Base-by-base conservation (phyloP, 257 asterid species). In the Solanum habrochaites region DNA sequence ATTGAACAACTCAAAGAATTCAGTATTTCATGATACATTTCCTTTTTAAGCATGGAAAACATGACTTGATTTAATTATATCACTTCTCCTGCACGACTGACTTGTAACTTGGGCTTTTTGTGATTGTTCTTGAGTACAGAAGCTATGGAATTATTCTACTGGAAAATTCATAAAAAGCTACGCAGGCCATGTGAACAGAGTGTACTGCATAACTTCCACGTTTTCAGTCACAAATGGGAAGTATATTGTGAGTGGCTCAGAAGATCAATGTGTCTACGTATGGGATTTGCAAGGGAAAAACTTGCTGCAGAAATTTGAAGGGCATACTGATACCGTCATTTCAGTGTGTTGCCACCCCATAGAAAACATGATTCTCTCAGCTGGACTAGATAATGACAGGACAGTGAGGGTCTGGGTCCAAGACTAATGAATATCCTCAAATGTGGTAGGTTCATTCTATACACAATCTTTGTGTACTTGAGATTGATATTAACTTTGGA, bases 331-430 rank as follows among this genome's bases (percentile, higher is more conserved):
- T 88, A 92, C 94, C 23, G 98, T 94, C 47, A 87, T 96, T 80
- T 93, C 95, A 10, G 99, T 95, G 8, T 58, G 93, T 10, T 96
- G 98, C 89, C 95, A 95, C 85, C 98, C 98, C 14, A 42, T 60
- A 1, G 91, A 70, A 88, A 93, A 95, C 89, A 94, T 95, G 97
- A 95, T 96, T 88, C 92, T 89, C 86, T 96, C 99, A 82, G 97
- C 98, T 0, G 98, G 95, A 86, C 96, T 96, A 84, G 93, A 95
- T 52, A 93, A 93, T 83, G 99, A 96, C 85, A 91, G 90, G 90
- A 93, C 96, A 14, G 67, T 95, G 85, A 89, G 99, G 89, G 92
- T 95, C 85, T 96, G 99, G 99, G 93, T 93, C 90, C 99, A 93
- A 89, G 92, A 91, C 74, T 96, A 83, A 88, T 45, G 80, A 56